Evolutionary conservation across 225 moss, liverwort and hornwort species (phyloP), one percentile per base, ranked within the genome.

Genomic region (Sphagnum tenellum): DNA sequence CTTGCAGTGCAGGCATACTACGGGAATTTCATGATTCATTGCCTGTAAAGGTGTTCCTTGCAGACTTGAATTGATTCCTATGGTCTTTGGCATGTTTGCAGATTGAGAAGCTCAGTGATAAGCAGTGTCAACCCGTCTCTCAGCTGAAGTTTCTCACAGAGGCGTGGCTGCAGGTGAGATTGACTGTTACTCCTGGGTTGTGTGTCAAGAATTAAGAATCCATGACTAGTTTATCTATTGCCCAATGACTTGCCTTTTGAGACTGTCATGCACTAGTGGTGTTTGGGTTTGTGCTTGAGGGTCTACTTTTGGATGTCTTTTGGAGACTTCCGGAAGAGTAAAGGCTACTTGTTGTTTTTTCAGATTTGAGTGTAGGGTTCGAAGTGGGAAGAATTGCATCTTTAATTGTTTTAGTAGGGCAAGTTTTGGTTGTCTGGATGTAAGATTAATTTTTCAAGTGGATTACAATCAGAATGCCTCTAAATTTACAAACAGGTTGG

Each of bases 121-220:
- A 83, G 70, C 96, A 96, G 69, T 92, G 96, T 71, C 96, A 96
- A 79, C 96, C 96, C 50, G 96, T 92, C 44, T 96, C 96, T 46
- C 96, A 96, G 74, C 79, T 96, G 67, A 96, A 96, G 75, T 96
- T 96, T 79, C 92, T 96, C 55, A 92, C 86, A 63, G 96, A 96
- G 73, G 92, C 96, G 46, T 96, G 96, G 96, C 82, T 96, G 66
- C 86, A 89, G 82, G 86, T 86, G 64, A 45, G 12, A 52, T 29
- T 29, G 29, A 29, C 1, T 29, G 0, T 29, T 29, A 29, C 29
- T 29, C 29, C 29, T 29, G 29, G 29, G 29, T 29, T 29, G 29
- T 29, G 29, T 29, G 29, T 29, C 1, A 29, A 29, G 29, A 29
- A 29, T 29, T 1, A 29, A 1, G 29, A 29, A 29, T 29, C 29